Base-by-base conservation (phyloP, 768 basidiomycete genomes). In the Lactifluus volemus region DNA sequence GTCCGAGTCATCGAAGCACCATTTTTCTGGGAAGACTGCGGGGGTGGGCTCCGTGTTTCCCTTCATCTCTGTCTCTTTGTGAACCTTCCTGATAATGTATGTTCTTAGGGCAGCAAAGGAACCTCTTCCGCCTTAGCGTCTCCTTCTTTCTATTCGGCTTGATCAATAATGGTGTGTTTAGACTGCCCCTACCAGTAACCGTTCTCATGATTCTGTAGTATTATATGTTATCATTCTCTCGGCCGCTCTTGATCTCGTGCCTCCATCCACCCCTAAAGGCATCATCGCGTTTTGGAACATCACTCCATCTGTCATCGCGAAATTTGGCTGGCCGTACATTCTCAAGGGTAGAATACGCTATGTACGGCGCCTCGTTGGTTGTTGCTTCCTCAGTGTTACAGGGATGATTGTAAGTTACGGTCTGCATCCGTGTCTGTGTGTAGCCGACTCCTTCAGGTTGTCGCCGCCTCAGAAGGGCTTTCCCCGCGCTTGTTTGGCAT, bases 241-340 rank as follows among this genome's bases (percentile, higher is more conserved):
- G 1, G 96, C 96, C 6, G 97, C 97, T 1, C 77, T 98, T 4
- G 97, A 99, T 69, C 81, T 99, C 3, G 94, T 97, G 1, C 89
- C 93, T 8, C 85, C 91, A 1, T 81, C 87, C 2, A 96, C 92
- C 0, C 95, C 96, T 0, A 96, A 96, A 70, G 96, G 96, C 15
- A 84, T 98, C 58, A 92, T 98, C 55, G 84, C 88, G 0, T 93
- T 98, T 70, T 95, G 90, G 75, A 98, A 98, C 72, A 97, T 99
- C 57, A 82, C 88, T 12, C 95, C 96, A 0, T 84, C 92, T 0
- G 74, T 98, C 2, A 70, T 86, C 0, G 92, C 91, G 19, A 98
- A 98, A 74, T 76, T 97, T 4, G 87, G 84, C 9, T 98, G 95
- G 87, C 94, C 96, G 0, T 95, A 98, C 69, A 65, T 98, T 17